Evolutionary conservation across 495 filamentous ascomycete genomes (phyloP).

Genomic region (Neurospora sublineolata): DNA sequence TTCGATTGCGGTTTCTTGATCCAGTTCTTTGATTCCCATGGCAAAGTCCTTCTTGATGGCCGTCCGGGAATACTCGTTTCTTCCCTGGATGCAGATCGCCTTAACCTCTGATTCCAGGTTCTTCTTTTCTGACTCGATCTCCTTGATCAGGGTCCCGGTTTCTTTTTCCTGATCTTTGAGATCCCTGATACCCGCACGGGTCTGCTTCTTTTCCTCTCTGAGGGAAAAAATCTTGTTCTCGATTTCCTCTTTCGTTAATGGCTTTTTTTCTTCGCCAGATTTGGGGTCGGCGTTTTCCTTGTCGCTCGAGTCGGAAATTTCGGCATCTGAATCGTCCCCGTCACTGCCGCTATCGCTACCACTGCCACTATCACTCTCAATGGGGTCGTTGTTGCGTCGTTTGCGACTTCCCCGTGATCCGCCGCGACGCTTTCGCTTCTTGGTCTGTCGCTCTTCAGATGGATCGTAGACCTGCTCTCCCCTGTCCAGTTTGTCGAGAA

Average conservation of each 20-base stretch:
- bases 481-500: conserved; percentile 29
- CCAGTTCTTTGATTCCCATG: conserved; percentile 40
- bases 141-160: conserved; percentile 10
- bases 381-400: conserved; percentile 8
- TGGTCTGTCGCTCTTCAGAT: conserved; percentile 7
- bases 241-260: conserved; percentile 13
- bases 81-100: conserved; percentile 42
- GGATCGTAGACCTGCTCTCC: conserved; percentile 43
- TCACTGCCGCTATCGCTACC: background rate
- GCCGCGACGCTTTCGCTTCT: conserved; percentile 21
- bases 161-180: conserved; percentile 5
- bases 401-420: conserved; percentile 13
- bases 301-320: conserved; percentile 15
- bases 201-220: conserved; percentile 18
- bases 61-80: conserved; percentile 45
- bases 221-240: conserved; percentile 13
- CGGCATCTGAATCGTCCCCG: conserved; percentile 7
- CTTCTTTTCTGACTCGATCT: conserved; percentile 15
- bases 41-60: conserved; percentile 53
- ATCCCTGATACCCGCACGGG: conserved; percentile 1
- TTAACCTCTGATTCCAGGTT: conserved; percentile 21
- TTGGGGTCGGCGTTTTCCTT: conserved; percentile 15
- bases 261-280: background rate
- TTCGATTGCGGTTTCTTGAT: conserved; percentile 21
- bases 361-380: background rate